phyloP scores from a whole-genome alignment of 2,329 filamentous ascomycete species.

The Penicillium fuscoglaucum region DNA sequence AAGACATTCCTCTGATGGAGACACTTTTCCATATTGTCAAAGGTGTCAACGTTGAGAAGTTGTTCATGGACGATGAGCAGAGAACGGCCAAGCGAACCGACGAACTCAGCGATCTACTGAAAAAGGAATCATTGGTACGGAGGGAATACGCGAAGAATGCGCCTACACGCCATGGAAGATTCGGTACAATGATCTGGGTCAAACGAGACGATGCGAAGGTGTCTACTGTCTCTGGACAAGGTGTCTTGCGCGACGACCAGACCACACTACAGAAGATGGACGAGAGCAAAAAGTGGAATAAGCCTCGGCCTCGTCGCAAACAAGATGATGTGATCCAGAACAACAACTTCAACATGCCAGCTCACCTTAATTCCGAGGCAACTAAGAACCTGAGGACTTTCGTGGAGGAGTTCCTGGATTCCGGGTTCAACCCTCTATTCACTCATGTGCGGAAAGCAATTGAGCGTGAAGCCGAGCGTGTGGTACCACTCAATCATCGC shows the following conservation, averaged over 20 bases:
- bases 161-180: constrained; percentile 86
- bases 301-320: constrained; percentile 64
- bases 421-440: constrained; percentile 91
- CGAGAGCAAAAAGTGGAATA: constrained; percentile 83
- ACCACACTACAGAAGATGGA: constrained; percentile 86
- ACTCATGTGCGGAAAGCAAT: constrained; percentile 82
- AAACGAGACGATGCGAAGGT: constrained; percentile 82
- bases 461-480: constrained; percentile 81
- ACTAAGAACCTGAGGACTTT: constrained; percentile 76
- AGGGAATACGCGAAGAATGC: constrained; percentile 73
- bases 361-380: constrained; percentile 70
- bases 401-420: constrained; percentile 90
- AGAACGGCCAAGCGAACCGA: constrained; percentile 67
- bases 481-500: constrained; percentile 71
- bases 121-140: constrained; percentile 81
- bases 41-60: constrained; percentile 75
- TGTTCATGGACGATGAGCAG: constrained; percentile 81
- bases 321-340: constrained; percentile 60
- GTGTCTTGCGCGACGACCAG: constrained; percentile 72
- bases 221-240: constrained; percentile 84
- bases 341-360: constrained; percentile 74
- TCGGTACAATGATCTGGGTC: constrained; percentile 97
- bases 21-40: constrained; percentile 91
- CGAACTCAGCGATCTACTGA: constrained; percentile 73
- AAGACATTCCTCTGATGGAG: constrained; percentile 88